Evolutionary conservation across 2,329 filamentous ascomycete species (phyloP).

Genomic region (Ophiostoma triangulosporum): DNA sequence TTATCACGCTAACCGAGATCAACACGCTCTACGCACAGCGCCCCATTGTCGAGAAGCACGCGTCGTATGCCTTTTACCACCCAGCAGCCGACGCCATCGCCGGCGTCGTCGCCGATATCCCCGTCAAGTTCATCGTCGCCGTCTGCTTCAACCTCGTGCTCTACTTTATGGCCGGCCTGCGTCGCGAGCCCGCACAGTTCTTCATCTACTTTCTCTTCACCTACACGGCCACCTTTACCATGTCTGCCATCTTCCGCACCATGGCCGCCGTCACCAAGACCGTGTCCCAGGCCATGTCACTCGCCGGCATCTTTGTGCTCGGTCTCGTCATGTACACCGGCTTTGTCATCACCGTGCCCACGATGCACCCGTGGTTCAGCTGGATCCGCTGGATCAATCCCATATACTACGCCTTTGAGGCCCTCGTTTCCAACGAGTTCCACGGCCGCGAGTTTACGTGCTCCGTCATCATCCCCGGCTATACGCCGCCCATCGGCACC

Average conservation of each 20-base stretch:
- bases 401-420: constrained; percentile 48
- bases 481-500: constrained; percentile 18
- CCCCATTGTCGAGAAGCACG: constrained; percentile 83
- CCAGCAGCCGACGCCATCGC: constrained; percentile 77
- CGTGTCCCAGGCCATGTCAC: constrained; percentile 48
- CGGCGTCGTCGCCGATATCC: constrained; percentile 75
- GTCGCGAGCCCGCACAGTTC: constrained; percentile 59
- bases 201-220: constrained; percentile 76
- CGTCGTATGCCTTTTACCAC: constrained; percentile 76
- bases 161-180: constrained; percentile 79
- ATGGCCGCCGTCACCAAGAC: constrained; percentile 63
- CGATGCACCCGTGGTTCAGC: constrained; percentile 39
- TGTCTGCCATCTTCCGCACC: constrained; percentile 77
- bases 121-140: constrained; percentile 63
- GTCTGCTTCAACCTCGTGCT: constrained; percentile 66
- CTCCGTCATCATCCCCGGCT: constrained; percentile 19
- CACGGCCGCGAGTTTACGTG: constrained; percentile 44
- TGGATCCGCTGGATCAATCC: constrained; percentile 57
- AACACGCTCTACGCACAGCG: constrained; percentile 77
- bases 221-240: constrained; percentile 58
- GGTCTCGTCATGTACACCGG: constrained; percentile 45
- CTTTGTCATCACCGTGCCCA: constrained; percentile 10
- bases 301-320: constrained; percentile 46
- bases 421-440: constrained; percentile 41
- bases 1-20: constrained; percentile 70